phyloP scores from a whole-genome alignment of 2,329 filamentous ascomycete genomes.

The Exophiala lecanii-corni region DNA sequence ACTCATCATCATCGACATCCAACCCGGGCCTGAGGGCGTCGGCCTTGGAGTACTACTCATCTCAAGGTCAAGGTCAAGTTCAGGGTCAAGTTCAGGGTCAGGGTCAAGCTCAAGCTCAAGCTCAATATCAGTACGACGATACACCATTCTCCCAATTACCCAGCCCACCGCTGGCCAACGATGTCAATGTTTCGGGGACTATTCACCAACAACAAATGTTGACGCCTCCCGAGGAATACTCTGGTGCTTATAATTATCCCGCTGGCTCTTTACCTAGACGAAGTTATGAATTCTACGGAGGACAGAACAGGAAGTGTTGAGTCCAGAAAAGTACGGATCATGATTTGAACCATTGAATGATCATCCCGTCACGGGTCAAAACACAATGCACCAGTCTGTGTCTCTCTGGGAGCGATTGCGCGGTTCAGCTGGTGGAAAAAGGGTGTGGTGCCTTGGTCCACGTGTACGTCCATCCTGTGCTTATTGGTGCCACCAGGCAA shows the following conservation, averaged over 20 bases:
- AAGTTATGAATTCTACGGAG: slow-evolving; percentile 25
- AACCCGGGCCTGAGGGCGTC: not conserved
- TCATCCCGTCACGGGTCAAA: no score
- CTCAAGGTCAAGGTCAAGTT: not conserved
- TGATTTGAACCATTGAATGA: no score
- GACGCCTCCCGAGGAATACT: slow-evolving; percentile 19
- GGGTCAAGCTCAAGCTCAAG: not conserved
- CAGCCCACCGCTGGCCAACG: slow-evolving; percentile 16
- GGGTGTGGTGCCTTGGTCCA: no score
- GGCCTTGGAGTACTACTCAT: not conserved
- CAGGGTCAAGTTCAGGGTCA: not conserved
- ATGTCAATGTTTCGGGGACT: slow-evolving; percentile 3
- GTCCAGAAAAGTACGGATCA: no score
- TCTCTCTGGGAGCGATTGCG: no score
- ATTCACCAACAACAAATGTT: slow-evolving; percentile 13
- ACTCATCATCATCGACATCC: not conserved
- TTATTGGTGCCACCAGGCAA: no score
- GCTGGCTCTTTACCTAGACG: slow-evolving; percentile 22
- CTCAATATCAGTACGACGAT: slow-evolving; percentile 9
- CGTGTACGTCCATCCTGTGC: no score
- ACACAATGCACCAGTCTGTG: no score
- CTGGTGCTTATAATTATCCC: slow-evolving; percentile 12
- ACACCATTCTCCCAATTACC: slow-evolving; percentile 11
- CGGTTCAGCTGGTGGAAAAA: no score
- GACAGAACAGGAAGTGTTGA: not conserved